phyloP scores from a whole-genome alignment of 371 early-diverging fungal species.

The Mucor racemosus region DNA sequence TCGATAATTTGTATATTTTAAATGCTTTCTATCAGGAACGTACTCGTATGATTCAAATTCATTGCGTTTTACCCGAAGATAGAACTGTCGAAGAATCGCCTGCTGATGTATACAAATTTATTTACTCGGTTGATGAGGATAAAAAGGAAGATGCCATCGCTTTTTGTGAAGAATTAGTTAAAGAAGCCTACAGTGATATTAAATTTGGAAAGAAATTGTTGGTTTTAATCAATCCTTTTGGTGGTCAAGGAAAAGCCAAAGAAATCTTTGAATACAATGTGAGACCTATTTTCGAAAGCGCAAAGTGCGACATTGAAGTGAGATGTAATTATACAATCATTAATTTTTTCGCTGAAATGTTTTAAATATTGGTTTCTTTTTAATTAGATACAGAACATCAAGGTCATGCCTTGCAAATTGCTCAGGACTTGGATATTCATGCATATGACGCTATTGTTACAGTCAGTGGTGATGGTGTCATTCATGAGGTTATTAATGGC shows the following conservation, averaged over 20 bases:
- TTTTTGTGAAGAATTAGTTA: constrained; percentile 36
- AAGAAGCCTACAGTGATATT: constrained; percentile 40
- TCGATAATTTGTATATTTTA: constrained; percentile 39
- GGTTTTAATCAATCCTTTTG: constrained; percentile 77
- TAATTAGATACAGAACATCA: constrained; percentile 62
- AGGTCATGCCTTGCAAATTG: constrained; percentile 71
- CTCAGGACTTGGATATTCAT: constrained; percentile 55
- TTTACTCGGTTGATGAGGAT: constrained; percentile 31
- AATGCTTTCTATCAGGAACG: constrained; percentile 28
- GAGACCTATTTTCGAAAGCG: constrained; percentile 68
- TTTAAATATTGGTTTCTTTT: background rate
- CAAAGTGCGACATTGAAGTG: constrained; percentile 62
- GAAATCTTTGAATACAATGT: constrained; percentile 63
- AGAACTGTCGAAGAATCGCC: constrained; percentile 37
- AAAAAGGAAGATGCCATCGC: constrained; percentile 29
- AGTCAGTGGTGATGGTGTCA: constrained; percentile 81
- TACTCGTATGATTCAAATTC: constrained; percentile 37
- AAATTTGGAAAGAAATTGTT: constrained; percentile 48
- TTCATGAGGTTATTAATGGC: constrained; percentile 82
- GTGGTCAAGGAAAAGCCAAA: constrained; percentile 72
- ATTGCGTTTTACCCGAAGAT: constrained; percentile 44
- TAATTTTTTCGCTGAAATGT: background rate
- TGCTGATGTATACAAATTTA: constrained; percentile 40
- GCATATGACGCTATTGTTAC: constrained; percentile 66
- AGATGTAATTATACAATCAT: constrained; percentile 44